Evolutionary conservation across 768 basidiomycete species (phyloP), one percentile per base, ranked within the genome.

Genomic region (Collybia mongolica): DNA sequence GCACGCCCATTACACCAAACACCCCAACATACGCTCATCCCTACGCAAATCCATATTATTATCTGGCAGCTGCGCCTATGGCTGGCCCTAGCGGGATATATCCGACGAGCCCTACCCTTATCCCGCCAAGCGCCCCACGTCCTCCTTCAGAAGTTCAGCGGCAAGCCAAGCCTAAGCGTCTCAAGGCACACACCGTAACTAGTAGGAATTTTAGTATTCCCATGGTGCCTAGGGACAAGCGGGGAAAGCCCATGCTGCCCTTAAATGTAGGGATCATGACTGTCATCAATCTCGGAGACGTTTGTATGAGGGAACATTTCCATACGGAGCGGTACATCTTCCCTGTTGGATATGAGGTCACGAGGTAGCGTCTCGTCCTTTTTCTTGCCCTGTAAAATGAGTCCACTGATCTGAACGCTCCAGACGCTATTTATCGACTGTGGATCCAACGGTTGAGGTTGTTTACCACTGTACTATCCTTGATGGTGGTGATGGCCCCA

Each of bases 271-370:
- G 91, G 26, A 92, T 93, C 63, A 91, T 93, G 88, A 90, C 87
- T 1, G 84, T 93, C 20, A 74, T 85, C 49, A 81, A 61, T 52
- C 72, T 93, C 0, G 91, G 91, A 2, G 80, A 82, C 45, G 82
- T 92, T 6, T 90, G 87, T 60, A 82, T 84, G 83, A 76, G 87
- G 24, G 88, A 91, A 55, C 87, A 91, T 62, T 93, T 91, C 60
- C 88, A 90, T 63, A 91, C 90, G 0, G 90, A 93, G 63, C 73
- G 91, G 46, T 93, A 93, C 62, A 93, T 93, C 55, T 93, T 90
- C 59, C 91, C 91, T 8, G 86, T 92, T 36, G 89, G 89, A 14
- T 93, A 91, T 62, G 88, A 90, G 61, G 87, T 90, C 5, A 86
- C 83, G 3, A 78, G 90, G 89, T 87, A 37, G 78, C 62, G 15